Conservation (phyloP, 2,329 filamentous ascomycete genomes). For the Aspergillus alliaceus region DNA sequence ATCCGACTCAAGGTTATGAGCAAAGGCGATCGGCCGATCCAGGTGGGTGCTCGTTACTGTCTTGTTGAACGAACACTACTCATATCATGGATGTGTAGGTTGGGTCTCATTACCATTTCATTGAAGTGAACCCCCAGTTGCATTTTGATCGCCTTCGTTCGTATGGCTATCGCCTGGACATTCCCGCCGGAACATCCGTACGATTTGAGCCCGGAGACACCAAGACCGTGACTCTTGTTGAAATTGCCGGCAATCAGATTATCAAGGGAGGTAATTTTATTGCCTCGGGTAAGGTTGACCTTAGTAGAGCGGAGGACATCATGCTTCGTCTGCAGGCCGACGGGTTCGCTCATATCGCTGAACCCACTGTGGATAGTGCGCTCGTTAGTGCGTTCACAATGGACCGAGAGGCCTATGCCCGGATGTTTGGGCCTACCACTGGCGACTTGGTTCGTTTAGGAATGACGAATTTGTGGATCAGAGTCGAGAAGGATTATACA, state of each 20-base stretch:
- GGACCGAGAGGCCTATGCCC: slow-evolving; percentile 74
- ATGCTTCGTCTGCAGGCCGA: slow-evolving; percentile 65
- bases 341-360: slow-evolving; percentile 75
- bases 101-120: slow-evolving; percentile 93
- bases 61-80: background rate
- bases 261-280: slow-evolving; percentile 84
- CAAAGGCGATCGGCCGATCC: slow-evolving; percentile 84
- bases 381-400: slow-evolving; percentile 66
- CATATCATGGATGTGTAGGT: slow-evolving; percentile 45
- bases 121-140: slow-evolving; percentile 88
- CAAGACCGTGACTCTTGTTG: slow-evolving; percentile 85
- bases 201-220: slow-evolving; percentile 92
- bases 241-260: slow-evolving; percentile 77
- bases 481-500: slow-evolving; percentile 83
- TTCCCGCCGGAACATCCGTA: slow-evolving; percentile 85
- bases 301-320: slow-evolving; percentile 64
- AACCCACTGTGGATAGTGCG: slow-evolving; percentile 59
- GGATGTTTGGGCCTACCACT: slow-evolving; percentile 91
- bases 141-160: slow-evolving; percentile 81
- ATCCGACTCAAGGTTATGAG: slow-evolving; percentile 77
- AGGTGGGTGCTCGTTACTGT: slow-evolving; percentile 54
- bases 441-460: slow-evolving; percentile 83
- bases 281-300: slow-evolving; percentile 70
- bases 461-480: slow-evolving; percentile 83
- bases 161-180: slow-evolving; percentile 85